A percentile compares a stretch with the other conserved stretches of the same genome.
These are phyloP conservation scores for Talaromyces sp. DNA, from an alignment of 2,329 filamentous ascomycete genomes.

Conservation along the genomic window DNA sequence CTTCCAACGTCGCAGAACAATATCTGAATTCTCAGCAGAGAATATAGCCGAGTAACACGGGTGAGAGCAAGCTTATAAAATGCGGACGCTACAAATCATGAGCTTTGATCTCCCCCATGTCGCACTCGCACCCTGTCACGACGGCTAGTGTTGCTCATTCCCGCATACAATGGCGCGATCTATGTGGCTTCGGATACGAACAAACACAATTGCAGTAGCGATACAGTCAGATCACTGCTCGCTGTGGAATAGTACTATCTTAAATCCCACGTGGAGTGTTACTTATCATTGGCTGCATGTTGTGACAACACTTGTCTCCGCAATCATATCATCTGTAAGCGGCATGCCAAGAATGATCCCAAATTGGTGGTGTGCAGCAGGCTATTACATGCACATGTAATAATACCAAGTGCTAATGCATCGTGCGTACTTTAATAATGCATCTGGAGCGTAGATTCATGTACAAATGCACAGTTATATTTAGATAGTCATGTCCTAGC, in stretches of 20 bases:
- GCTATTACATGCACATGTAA: no score
- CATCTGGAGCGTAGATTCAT: not conserved
- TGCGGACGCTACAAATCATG: not conserved
- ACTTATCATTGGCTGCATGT: not conserved
- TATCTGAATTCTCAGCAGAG: not conserved
- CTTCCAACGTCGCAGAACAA: not conserved
- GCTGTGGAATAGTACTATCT: not conserved
- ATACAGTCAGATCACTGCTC: not conserved
- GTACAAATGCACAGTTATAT: not conserved
- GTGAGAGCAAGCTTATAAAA: not conserved
- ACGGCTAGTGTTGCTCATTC: slow-evolving; percentile 7
- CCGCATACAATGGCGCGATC: slow-evolving; percentile 11
- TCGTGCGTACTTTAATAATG: no score
- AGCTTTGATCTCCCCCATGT: not conserved
- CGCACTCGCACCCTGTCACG: not conserved
- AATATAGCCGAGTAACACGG: not conserved
- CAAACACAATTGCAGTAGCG: not conserved
- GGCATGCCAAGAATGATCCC: not conserved
- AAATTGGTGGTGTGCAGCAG: no score
- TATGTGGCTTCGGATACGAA: not conserved
- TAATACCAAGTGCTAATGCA: no score
- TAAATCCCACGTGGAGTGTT: not conserved
- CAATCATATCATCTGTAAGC: not conserved
- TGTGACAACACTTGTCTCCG: not conserved
- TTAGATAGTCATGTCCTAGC: not conserved